Evolutionary conservation across 208 protist genomes (phyloP), one percentile per base, ranked within the genome.

Genomic region (Trypanosomatidae sp.): DNA sequence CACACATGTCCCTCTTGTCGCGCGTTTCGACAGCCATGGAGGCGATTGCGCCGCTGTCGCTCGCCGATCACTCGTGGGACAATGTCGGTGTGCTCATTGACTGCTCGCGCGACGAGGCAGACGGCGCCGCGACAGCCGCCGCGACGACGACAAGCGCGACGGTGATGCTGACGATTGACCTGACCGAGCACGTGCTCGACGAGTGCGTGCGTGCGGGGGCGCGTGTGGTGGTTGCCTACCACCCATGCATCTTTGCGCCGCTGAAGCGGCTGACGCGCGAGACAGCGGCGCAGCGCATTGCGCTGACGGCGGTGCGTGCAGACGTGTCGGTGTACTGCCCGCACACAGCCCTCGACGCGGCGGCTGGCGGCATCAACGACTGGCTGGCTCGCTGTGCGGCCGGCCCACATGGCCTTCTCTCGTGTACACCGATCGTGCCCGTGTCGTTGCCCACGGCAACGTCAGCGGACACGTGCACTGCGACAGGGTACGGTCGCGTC

Each of bases 31-130:
- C 21, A 15, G 82, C 56, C 25, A 92, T 95, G 84, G 58, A 57
- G 25, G 50, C 75, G 43, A 75, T 93, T 33, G 89, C 86, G 10
- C 87, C 90, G 26, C 75, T 95, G 22, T 52, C 54, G 6, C 69
- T 94, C 13, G 92, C 92, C 7, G 88, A 95, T 47, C 52, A 61
- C 32, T 86, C 80, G 19, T 97, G 92, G 88, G 92, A 97, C 54
- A 96, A 96, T 53, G 92, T 97, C 19, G 92, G 92, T 15, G 48
- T 96, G 4, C 80, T 97, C n/a, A 68, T 97, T 1, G 87, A 96
- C 62, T n/a, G n/a, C 11, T 35, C 30, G 30, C 30, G n/a, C 30
- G 11, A 35, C 11, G n/a, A 35, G 11, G 30, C 30, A 35, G 11
- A 15, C n/a, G 76, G 64, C 2, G 74, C 84, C 8, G 33, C 44